These are phyloP conservation scores for Microstegium vimineum DNA, from an alignment of 176 grass and related monocot species.

Conservation along the genomic window DNA sequence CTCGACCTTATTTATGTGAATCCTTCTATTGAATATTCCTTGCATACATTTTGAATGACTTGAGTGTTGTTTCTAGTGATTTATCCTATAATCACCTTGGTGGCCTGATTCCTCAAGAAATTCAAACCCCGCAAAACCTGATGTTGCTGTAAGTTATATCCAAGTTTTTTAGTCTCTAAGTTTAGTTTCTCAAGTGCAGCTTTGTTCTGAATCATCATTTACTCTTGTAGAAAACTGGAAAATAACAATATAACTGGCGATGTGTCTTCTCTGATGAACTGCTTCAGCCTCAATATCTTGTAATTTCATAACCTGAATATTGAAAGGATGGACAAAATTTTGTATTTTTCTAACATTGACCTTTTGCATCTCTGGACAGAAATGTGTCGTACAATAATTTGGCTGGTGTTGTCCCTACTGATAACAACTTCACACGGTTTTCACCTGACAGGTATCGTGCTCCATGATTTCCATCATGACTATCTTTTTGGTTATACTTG, in stretches of 20 bases:
- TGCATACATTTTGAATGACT: slow-evolving; percentile 21
- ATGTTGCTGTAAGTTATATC: slow-evolving; percentile 62
- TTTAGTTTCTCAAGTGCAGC: neutral
- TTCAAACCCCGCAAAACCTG: slow-evolving; percentile 81
- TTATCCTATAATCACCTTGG: slow-evolving; percentile 65
- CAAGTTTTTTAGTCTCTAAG: neutral
- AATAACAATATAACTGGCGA: slow-evolving; percentile 89
- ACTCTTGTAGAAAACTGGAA: slow-evolving; percentile 66
- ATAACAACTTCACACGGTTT: slow-evolving; percentile 93
- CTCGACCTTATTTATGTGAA: neutral
- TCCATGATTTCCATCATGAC: neutral
- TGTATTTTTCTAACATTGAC: neutral
- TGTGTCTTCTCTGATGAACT: slow-evolving; percentile 73
- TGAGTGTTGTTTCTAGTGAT: slow-evolving; percentile 48
- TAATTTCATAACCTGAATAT: slow-evolving; percentile 35
- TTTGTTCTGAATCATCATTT: neutral
- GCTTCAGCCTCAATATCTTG: slow-evolving; percentile 73
- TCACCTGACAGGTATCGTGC: slow-evolving; percentile 64
- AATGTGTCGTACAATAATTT: slow-evolving; percentile 95
- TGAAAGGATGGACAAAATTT: neutral
- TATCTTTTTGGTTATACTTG: neutral
- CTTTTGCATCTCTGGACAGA: slow-evolving; percentile 37
- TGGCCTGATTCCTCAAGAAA: slow-evolving; percentile 73
- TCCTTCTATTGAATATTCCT: neutral
- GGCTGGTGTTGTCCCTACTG: slow-evolving; percentile 65